phyloP scores from a whole-genome alignment of 371 early-diverging fungal genomes.

The Actinomortierella ambigua region DNA sequence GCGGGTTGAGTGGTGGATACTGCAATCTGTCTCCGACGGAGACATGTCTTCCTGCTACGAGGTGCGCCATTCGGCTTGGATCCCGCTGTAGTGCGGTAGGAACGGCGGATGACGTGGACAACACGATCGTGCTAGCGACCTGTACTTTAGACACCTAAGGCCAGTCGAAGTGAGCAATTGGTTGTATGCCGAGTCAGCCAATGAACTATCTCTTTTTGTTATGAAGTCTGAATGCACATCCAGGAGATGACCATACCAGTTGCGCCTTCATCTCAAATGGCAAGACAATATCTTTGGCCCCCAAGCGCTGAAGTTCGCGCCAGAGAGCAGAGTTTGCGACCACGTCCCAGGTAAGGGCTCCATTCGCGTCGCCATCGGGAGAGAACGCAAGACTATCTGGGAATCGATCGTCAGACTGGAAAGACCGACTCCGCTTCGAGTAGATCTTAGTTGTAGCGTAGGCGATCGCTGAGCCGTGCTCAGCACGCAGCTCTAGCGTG shows the following conservation, averaged over 20 bases:
- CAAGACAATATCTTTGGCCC: constrained; percentile 8
- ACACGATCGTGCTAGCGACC: too few species aligned
- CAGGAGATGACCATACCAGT: constrained; percentile 15
- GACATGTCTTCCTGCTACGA: neutral
- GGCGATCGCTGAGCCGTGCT: neutral
- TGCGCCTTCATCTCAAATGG: constrained; percentile 3
- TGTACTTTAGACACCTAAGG: too few species aligned
- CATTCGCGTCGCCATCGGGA: neutral
- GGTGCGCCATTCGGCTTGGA: too few species aligned
- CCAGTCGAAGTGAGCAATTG: too few species aligned
- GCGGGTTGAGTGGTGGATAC: constrained; percentile 11
- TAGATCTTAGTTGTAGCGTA: constrained; percentile 26
- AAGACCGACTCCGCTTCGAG: constrained; percentile 30
- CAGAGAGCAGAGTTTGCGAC: constrained; percentile 27
- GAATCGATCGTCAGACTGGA: constrained; percentile 18
- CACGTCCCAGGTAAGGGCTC: constrained; percentile 9
- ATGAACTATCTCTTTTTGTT: too few species aligned
- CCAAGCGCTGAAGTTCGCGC: constrained; percentile 16
- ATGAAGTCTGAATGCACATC: too few species aligned
- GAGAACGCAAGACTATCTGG: constrained; percentile 15
- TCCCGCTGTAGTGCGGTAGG: too few species aligned
- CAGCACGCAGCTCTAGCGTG: neutral
- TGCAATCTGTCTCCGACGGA: neutral
- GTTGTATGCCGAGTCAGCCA: neutral
- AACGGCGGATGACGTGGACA: too few species aligned